Evolutionary conservation across 352 stramenopile species (phyloP).

Genomic region (Aphanomyces invadans): DNA sequence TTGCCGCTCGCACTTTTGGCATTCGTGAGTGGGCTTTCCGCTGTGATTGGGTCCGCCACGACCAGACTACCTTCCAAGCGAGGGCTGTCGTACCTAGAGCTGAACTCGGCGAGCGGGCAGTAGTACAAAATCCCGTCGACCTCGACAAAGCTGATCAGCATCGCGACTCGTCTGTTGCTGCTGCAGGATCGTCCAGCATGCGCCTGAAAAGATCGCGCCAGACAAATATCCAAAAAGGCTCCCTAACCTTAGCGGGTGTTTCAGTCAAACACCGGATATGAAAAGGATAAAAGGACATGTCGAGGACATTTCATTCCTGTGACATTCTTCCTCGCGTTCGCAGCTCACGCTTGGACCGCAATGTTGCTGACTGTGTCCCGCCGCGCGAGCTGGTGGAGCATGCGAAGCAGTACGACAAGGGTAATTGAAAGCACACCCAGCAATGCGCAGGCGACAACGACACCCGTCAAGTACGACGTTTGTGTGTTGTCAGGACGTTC

Average conservation of each 20-base stretch:
- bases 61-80: slow-evolving; percentile 41
- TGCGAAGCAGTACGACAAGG: not conserved
- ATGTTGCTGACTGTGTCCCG: not conserved
- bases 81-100: slow-evolving; percentile 42
- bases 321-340: not conserved
- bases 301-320: not conserved
- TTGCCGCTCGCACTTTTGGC: slow-evolving; percentile 37
- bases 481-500: not conserved
- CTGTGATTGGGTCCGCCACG: slow-evolving; percentile 53
- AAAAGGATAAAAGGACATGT: not conserved
- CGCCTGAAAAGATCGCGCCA: not conserved
- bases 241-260: no score
- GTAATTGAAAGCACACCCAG: not conserved
- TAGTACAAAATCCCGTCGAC: slow-evolving; percentile 49
- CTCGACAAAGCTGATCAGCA: slow-evolving; percentile 72
- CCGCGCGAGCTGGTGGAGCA: not conserved
- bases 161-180: slow-evolving; percentile 26
- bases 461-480: not conserved
- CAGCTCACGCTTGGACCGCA: not conserved
- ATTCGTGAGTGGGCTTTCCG: slow-evolving; percentile 43
- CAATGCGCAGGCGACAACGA: not conserved
- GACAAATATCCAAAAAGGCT: no score
- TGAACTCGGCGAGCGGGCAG: slow-evolving; percentile 63
- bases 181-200: not conserved
- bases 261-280: not conserved